Percentiles rank a stretch among this genome's conserved stretches.
Evolutionary conservation across 371 early-diverging fungal species (phyloP).

Genomic region (Rhizoclosmatium hyalinum): DNA sequence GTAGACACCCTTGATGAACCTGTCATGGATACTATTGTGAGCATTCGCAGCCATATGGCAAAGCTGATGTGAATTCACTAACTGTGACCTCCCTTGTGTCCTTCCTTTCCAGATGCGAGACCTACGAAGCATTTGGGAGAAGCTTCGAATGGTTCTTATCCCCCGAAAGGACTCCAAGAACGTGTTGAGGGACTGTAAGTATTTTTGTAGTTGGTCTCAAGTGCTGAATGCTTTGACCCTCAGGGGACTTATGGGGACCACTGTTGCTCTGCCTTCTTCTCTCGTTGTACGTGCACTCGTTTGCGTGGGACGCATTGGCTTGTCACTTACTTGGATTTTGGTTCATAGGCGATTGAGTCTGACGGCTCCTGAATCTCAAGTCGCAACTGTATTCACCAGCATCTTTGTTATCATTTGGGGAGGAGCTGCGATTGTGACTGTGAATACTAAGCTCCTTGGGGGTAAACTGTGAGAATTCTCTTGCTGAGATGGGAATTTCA

Average conservation of each 20-base stretch:
- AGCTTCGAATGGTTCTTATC: slow-evolving; percentile 75
- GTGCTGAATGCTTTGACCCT: slow-evolving; percentile 31
- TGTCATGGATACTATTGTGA: slow-evolving; percentile 80
- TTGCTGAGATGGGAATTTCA: background rate
- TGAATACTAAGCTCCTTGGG: slow-evolving; percentile 91
- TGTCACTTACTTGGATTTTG: background rate
- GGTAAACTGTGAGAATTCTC: slow-evolving; percentile 73
- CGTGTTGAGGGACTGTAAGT: slow-evolving; percentile 79
- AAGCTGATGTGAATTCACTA: too few relatives aligned
- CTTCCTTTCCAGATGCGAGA: slow-evolving; percentile 73
- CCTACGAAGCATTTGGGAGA: slow-evolving; percentile 73
- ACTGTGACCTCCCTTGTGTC: background rate
- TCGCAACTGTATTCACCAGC: slow-evolving; percentile 84
- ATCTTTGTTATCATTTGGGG: slow-evolving; percentile 91
- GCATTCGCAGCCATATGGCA: slow-evolving; percentile 9
- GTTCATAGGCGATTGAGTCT: slow-evolving; percentile 56
- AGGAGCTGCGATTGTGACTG: slow-evolving; percentile 90
- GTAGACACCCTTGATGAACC: slow-evolving; percentile 94
- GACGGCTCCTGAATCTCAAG: slow-evolving; percentile 67
- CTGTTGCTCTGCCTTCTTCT: slow-evolving; percentile 85
- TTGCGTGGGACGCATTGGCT: background rate
- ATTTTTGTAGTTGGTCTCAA: slow-evolving; percentile 23
- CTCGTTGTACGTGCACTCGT: slow-evolving; percentile 68
- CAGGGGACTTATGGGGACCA: slow-evolving; percentile 97
- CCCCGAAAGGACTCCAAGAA: slow-evolving; percentile 66